These are phyloP conservation scores for Suhomyces wounanorum DNA, from an alignment of 1,139 yeast genomes.

Conservation along the genomic window DNA sequence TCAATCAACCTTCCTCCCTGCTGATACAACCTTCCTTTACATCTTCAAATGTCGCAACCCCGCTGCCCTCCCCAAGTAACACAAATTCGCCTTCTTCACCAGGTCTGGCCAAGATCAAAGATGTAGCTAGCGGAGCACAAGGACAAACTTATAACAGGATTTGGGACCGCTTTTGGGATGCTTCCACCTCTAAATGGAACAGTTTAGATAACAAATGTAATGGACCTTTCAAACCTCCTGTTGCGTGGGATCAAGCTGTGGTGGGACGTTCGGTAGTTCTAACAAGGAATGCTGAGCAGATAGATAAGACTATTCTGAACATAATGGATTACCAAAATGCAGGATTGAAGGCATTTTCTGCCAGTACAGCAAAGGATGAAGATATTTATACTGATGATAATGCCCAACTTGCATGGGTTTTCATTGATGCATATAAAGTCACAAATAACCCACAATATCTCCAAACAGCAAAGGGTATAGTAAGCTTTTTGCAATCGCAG, in stretches of 20 bases:
- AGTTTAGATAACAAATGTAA: slow-evolving; percentile 21
- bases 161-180: slow-evolving; percentile 27
- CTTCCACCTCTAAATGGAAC: slow-evolving; percentile 22
- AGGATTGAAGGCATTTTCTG: slow-evolving; percentile 29
- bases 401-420: slow-evolving; percentile 38
- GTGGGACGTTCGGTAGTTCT: slow-evolving; percentile 13
- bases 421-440: slow-evolving; percentile 25
- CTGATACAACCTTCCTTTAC: not conserved
- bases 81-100: not conserved
- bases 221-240: slow-evolving; percentile 12
- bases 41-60: not conserved
- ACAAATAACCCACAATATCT: slow-evolving; percentile 22
- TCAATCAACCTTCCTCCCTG: not conserved
- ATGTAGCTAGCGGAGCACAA: slow-evolving; percentile 15
- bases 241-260: slow-evolving; percentile 20
- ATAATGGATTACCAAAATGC: slow-evolving; percentile 16
- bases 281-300: slow-evolving; percentile 9
- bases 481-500: slow-evolving; percentile 23
- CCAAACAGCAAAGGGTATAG: slow-evolving; percentile 16
- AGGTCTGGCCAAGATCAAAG: not conserved
- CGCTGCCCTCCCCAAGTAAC: slow-evolving; percentile 8
- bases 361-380: slow-evolving; percentile 28
- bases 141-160: slow-evolving; percentile 19
- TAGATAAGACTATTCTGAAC: slow-evolving; percentile 10
- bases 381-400: slow-evolving; percentile 41